Conservation (phyloP, 2,329 filamentous ascomycete species). For the Aspergillus arachidicola region DNA sequence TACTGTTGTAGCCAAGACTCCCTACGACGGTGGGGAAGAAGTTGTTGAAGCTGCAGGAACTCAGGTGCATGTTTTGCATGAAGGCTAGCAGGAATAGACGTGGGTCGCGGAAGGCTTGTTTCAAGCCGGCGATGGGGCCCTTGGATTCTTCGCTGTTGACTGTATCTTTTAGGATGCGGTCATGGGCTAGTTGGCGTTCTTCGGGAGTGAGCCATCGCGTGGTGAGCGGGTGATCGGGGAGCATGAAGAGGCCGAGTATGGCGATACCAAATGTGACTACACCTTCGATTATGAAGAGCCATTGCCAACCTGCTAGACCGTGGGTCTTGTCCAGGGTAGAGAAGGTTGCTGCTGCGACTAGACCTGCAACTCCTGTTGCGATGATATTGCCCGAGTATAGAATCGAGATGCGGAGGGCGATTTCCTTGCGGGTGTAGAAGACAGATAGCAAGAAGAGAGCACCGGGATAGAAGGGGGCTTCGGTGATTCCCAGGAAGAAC, state of each 20-base stretch:
- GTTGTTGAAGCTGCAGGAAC: slow-evolving; percentile 48
- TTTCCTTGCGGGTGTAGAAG: slow-evolving; percentile 43
- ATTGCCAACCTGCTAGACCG: slow-evolving; percentile 20
- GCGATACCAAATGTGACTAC: slow-evolving; percentile 3
- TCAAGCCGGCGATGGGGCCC: slow-evolving; percentile 6
- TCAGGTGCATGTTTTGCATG: slow-evolving; percentile 52
- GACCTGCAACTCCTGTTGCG: slow-evolving; percentile 17
- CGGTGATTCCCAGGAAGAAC: slow-evolving; percentile 64
- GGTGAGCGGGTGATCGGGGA: slow-evolving; percentile 1
- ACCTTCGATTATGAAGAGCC: slow-evolving; percentile 29
- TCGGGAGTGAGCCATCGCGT: neutral
- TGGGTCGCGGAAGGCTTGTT: slow-evolving; percentile 27
- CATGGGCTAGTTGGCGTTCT: neutral
- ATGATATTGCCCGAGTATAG: slow-evolving; percentile 24
- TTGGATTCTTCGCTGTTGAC: neutral
- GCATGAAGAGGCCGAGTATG: neutral
- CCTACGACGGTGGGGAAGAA: slow-evolving; percentile 49
- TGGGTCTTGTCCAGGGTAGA: slow-evolving; percentile 14
- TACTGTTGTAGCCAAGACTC: slow-evolving; percentile 48
- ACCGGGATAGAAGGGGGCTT: slow-evolving; percentile 60
- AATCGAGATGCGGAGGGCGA: slow-evolving; percentile 23
- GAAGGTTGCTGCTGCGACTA: slow-evolving; percentile 21
- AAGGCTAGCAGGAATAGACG: slow-evolving; percentile 47
- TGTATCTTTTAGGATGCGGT: neutral
- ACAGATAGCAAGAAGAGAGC: slow-evolving; percentile 40